Evolutionary conservation across 768 basidiomycete genomes (phyloP), one percentile per base, ranked within the genome.

Genomic region (Hygrocybe punicea): DNA sequence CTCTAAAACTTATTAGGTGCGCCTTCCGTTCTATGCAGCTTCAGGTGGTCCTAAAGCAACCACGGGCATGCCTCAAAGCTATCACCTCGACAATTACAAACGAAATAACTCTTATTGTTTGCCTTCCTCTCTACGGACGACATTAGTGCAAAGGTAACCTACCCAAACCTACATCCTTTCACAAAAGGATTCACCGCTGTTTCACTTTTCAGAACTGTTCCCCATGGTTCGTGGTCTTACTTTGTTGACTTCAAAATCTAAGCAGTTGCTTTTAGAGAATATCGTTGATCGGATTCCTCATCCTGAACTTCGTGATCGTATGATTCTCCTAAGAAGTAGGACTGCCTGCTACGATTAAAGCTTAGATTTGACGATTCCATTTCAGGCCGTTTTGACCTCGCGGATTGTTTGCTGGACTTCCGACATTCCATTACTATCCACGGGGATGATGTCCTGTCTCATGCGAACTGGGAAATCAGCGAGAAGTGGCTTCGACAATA

Each of bases 81-180:
- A 96, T 70, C 95, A 98, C 67, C 78, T 98, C 49, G 89, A 93
- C 63, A 96, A 96, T 64, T 93, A 85, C 69, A 87, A 85, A 67
- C 78, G 88, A 59, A 95, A 95, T 64, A 86, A 85, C 40, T 81
- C 83, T 10, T 98, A 98, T 67, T 91, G 89, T 65, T 76, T 98
- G 6, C 95, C 95, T 1, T 84, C 90, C 2, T 94, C 92, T 11
- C 74, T 98, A 47, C 83, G 90, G 5, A 93, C 93, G 1, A 93
- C 93, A 4, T 72, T 88, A n/a, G 85, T 94, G 11, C 95, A 98
- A 73, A 84, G 87, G 81, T 89, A 70, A 48, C 23, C 25, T 10
- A 7, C 2, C n/a, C 29, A 16, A 9, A 34, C 21, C 14, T 56
- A 33, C 19, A n/a, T 11, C 19, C 33, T 13, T 17, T 16, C 16